Conservation (phyloP, 345 rosid genomes). For the Hibiscus tridactylites region DNA sequence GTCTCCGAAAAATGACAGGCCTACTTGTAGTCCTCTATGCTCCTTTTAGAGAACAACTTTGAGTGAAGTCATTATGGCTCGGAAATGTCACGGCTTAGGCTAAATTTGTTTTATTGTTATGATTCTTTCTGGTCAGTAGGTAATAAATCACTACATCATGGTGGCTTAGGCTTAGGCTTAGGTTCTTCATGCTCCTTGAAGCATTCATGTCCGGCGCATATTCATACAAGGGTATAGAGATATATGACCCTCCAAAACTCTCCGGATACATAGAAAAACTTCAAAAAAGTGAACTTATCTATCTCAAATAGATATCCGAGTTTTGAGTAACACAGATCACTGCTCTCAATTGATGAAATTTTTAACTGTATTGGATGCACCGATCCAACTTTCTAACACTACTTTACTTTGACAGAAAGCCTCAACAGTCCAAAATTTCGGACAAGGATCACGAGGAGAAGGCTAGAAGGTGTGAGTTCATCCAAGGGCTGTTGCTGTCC, state of each 20-base stretch:
- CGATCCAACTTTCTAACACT: constrained; percentile 12
- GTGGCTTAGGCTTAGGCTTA: neutral
- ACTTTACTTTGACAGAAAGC: constrained; percentile 25
- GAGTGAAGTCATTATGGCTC: neutral
- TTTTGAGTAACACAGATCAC: neutral
- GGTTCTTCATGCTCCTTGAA: neutral
- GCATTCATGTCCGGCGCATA: neutral
- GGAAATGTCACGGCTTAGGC: neutral
- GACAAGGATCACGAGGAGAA: constrained; percentile 48
- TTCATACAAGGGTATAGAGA: neutral
- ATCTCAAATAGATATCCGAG: neutral
- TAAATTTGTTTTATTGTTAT: neutral
- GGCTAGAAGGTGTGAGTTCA: constrained; percentile 37
- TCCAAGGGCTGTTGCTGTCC: constrained; percentile 43
- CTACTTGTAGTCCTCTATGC: neutral
- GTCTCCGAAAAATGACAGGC: too few species aligned
- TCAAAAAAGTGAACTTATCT: neutral
- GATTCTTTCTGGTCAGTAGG: neutral
- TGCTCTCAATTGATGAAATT: too few species aligned
- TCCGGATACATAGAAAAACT: neutral
- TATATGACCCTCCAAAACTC: neutral
- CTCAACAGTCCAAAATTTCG: constrained; percentile 18
- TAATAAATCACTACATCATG: neutral
- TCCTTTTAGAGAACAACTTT: neutral
- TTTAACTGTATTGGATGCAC: too few species aligned